Evolutionary conservation across 768 basidiomycete species (phyloP).

Genomic region (Postia placenta): DNA sequence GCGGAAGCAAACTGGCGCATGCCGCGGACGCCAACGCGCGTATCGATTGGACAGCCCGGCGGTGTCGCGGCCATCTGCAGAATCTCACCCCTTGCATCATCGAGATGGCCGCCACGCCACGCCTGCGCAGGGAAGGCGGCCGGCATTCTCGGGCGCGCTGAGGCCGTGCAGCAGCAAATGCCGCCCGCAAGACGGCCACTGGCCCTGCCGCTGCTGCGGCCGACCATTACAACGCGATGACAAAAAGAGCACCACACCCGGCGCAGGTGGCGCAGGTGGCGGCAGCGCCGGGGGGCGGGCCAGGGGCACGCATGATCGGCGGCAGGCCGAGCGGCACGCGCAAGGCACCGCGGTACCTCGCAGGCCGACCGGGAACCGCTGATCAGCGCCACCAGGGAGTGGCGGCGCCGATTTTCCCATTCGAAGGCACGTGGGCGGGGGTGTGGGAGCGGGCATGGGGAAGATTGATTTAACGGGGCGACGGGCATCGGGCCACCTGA

Average conservation of each 20-base stretch:
- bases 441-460: conserved; percentile 11
- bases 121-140: too few species aligned
- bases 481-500: neutral
- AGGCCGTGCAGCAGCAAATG: too few species aligned
- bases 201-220: too few species aligned
- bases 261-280: too few species aligned
- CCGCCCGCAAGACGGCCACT: too few species aligned
- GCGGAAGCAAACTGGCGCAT: neutral
- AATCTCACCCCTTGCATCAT: too few species aligned
- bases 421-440: conserved; percentile 20
- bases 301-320: neutral
- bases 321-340: conserved; percentile 1
- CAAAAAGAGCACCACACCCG: too few species aligned
- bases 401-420: conserved; percentile 12
- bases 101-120: too few species aligned
- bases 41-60: neutral
- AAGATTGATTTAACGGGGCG: conserved; percentile 7
- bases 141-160: too few species aligned
- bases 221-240: too few species aligned
- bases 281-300: too few species aligned
- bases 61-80: too few species aligned
- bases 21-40: neutral
- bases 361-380: neutral
- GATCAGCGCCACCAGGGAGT: conserved; percentile 9
- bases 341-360: neutral